Evolutionary conservation across 805 yeast genomes (phyloP).

Genomic region (Nakazawaea laoshanensis): DNA sequence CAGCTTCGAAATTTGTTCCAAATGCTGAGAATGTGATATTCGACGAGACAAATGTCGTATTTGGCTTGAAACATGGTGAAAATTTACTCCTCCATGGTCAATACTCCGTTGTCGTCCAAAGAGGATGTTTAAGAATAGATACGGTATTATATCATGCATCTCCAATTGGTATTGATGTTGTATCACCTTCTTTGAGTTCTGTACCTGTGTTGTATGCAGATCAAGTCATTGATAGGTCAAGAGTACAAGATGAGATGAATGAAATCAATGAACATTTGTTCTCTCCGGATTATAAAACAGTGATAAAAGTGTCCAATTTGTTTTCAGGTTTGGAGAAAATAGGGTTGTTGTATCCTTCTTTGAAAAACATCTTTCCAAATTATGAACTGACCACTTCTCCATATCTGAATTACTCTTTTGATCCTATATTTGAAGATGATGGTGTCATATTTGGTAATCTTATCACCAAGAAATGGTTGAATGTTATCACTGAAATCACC

Average conservation of each 20-base stretch:
- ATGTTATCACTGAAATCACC: constrained; percentile 12
- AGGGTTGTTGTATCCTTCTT: constrained; percentile 32
- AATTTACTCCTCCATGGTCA: constrained; percentile 39
- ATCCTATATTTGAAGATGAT: constrained; percentile 21
- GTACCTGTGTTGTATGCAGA: constrained; percentile 37
- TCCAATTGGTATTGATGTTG: constrained; percentile 20
- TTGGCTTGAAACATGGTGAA: constrained; percentile 37
- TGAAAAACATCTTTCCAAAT: constrained; percentile 31
- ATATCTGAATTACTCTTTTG: constrained; percentile 25
- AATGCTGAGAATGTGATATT: constrained; percentile 28
- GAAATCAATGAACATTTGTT: constrained; percentile 29
- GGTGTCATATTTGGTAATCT: constrained; percentile 19
- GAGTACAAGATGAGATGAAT: constrained; percentile 20
- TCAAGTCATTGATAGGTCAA: constrained; percentile 24
- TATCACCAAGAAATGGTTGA: constrained; percentile 19
- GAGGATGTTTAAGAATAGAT: constrained; percentile 41
- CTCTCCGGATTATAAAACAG: constrained; percentile 31
- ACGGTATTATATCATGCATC: constrained; percentile 24
- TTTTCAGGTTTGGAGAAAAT: constrained; percentile 37
- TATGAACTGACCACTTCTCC: constrained; percentile 12
- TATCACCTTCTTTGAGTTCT: constrained; percentile 24
- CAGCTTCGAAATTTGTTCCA: constrained; percentile 28
- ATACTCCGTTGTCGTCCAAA: constrained; percentile 29
- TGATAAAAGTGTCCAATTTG: constrained; percentile 27
- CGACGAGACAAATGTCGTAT: constrained; percentile 21